Percentiles rank a stretch among this genome's conserved stretches.
These are phyloP conservation scores for Solanum hybrid DNA, from an alignment of 305 asterid species.

Conservation along the genomic window DNA sequence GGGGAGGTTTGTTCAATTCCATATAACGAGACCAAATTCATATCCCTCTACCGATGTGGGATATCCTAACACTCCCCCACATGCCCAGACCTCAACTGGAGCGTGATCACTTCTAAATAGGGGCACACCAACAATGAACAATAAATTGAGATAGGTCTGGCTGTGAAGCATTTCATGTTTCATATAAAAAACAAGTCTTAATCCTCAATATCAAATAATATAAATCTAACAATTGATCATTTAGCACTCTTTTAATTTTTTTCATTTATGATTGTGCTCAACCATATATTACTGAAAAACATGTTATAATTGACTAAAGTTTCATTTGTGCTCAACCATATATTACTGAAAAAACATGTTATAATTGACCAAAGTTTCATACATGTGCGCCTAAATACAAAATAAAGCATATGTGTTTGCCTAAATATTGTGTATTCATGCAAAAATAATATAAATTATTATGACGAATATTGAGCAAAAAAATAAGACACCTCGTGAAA, in stretches of 20 bases:
- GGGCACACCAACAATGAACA: neutral
- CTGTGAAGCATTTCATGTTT: neutral
- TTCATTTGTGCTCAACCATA: neutral
- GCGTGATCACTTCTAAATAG: neutral
- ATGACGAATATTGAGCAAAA: neutral
- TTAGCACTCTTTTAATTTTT: neutral
- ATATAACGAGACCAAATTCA: neutral
- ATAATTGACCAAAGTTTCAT: neutral
- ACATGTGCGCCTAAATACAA: neutral
- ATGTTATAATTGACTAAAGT: neutral
- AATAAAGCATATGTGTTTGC: neutral
- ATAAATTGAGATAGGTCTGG: neutral
- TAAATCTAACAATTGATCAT: neutral
- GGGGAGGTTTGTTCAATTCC: neutral
- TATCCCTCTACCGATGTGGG: neutral
- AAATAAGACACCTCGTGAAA: neutral
- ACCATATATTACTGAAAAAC: neutral
- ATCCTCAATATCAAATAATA: neutral
- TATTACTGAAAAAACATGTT: neutral
- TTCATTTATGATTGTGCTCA: neutral
- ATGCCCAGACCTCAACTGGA: neutral
- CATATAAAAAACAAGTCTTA: neutral
- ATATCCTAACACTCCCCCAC: neutral
- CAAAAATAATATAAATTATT: neutral
- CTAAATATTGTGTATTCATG: neutral